Evolutionary conservation across 306 rosid genomes (phyloP).

Genomic region (Mimosa bimucronata): DNA sequence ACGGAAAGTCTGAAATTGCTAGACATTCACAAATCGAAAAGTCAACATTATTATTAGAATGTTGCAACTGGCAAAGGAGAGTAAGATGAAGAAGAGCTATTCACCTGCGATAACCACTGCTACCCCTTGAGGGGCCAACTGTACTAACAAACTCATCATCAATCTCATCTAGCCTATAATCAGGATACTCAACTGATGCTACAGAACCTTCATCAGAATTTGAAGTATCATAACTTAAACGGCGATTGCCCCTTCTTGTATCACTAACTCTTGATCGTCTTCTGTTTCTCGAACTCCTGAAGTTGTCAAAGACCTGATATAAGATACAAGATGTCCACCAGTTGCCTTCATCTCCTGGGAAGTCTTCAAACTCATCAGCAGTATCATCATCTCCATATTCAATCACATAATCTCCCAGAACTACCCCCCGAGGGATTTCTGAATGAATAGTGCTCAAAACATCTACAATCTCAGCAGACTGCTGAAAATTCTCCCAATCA

Average conservation of each 20-base stretch:
- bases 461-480: constrained; percentile 92
- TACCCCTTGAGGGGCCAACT: constrained; percentile 61
- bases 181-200: constrained; percentile 70
- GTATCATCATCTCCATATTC: constrained; percentile 90
- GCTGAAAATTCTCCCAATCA: constrained; percentile 99
- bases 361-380: constrained; percentile 87
- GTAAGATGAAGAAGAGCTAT: constrained; percentile 25
- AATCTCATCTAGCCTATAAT: constrained; percentile 68
- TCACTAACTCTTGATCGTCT: constrained; percentile 75
- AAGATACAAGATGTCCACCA: constrained; percentile 99
- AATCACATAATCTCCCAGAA: constrained; percentile 92
- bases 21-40: neutral
- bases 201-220: constrained; percentile 88
- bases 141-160: constrained; percentile 74
- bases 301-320: constrained; percentile 87
- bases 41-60: constrained; percentile 12
- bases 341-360: constrained; percentile 80
- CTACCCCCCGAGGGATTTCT: constrained; percentile 88
- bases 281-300: constrained; percentile 85
- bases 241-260: constrained; percentile 69
- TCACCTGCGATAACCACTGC: constrained; percentile 75
- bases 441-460: constrained; percentile 97
- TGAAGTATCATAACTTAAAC: constrained; percentile 74
- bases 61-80: neutral
- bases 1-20: neutral